Percentiles rank a stretch among this genome's conserved stretches.
phyloP scores from a whole-genome alignment of 129 eudicot species.

The Saussurea involucrata region DNA sequence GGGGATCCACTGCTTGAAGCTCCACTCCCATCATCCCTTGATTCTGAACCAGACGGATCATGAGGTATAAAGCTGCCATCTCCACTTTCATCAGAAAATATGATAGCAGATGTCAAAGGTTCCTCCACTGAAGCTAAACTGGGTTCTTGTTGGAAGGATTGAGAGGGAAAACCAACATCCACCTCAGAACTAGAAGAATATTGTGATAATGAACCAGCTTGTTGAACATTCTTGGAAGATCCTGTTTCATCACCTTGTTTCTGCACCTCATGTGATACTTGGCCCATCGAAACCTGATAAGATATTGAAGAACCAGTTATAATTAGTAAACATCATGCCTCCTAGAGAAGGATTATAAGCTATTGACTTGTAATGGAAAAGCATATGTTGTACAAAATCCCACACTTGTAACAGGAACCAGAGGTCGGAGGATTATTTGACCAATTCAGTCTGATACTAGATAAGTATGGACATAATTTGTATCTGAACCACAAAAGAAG shows the following conservation, averaged over 20 bases:
- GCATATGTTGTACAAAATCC: background rate
- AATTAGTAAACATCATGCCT: slow-evolving; percentile 2
- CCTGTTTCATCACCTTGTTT: slow-evolving; percentile 31
- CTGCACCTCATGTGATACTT: slow-evolving; percentile 29
- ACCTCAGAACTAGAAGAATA: slow-evolving; percentile 16
- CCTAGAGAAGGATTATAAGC: background rate
- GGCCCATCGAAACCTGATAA: slow-evolving; percentile 36
- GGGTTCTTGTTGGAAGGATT: slow-evolving; percentile 16
- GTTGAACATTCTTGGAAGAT: slow-evolving; percentile 26
- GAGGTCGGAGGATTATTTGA: background rate
- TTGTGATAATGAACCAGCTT: slow-evolving; percentile 16
- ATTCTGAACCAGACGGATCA: slow-evolving; percentile 36
- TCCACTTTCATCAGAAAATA: slow-evolving; percentile 32
- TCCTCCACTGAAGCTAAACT: slow-evolving; percentile 20
- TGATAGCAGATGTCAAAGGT: slow-evolving; percentile 8
- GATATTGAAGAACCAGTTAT: slow-evolving; percentile 14
- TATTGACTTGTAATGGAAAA: background rate
- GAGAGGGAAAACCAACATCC: slow-evolving; percentile 30
- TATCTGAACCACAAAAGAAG: background rate
- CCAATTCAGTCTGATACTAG: background rate
- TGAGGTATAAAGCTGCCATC: slow-evolving; percentile 17
- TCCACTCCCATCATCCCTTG: slow-evolving; percentile 59
- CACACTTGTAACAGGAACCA: background rate
- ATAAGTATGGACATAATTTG: background rate
- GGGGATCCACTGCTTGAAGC: slow-evolving; percentile 97